A percentile compares a stretch with the other conserved stretches of the same genome.
phyloP scores from a whole-genome alignment of 75 land plant genomes.

The Pinus tabuliformis region DNA sequence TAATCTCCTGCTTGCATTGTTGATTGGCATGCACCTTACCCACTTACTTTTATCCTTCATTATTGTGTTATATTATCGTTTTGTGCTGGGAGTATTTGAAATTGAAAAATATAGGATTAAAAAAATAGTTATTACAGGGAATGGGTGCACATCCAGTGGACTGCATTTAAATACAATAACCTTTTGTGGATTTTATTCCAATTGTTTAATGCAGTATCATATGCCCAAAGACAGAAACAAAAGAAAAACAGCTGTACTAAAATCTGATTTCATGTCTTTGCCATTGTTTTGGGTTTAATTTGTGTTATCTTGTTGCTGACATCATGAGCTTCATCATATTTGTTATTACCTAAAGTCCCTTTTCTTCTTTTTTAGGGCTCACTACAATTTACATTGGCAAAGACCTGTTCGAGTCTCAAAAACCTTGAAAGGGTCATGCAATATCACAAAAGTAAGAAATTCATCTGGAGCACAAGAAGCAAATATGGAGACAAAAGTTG shows the following conservation, averaged over 20 bases:
- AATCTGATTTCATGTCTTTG: not conserved
- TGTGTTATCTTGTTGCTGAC: not conserved
- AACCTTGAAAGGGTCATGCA: not conserved
- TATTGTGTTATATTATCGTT: not conserved
- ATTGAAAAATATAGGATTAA: not conserved
- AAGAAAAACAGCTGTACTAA: not conserved
- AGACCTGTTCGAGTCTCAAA: slow-evolving; percentile 1
- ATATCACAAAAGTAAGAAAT: not conserved
- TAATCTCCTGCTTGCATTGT: not conserved
- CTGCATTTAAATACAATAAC: not conserved
- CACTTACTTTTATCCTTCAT: not conserved
- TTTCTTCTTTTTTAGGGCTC: not conserved
- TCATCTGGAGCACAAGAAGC: slow-evolving; percentile 7
- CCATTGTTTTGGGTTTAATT: not conserved
- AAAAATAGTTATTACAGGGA: not conserved
- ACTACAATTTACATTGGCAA: slow-evolving; percentile 6
- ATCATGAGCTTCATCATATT: not conserved
- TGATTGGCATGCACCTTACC: not conserved
- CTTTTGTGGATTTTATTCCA: not conserved
- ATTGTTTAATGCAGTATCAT: not conserved
- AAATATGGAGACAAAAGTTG: slow-evolving; percentile 6
- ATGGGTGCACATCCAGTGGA: not conserved
- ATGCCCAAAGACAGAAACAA: not conserved
- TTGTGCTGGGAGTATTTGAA: not conserved
- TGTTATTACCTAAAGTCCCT: not conserved